Conservation (phyloP, 2,329 filamentous ascomycete species). For the Pyricularia pennisetigena region DNA sequence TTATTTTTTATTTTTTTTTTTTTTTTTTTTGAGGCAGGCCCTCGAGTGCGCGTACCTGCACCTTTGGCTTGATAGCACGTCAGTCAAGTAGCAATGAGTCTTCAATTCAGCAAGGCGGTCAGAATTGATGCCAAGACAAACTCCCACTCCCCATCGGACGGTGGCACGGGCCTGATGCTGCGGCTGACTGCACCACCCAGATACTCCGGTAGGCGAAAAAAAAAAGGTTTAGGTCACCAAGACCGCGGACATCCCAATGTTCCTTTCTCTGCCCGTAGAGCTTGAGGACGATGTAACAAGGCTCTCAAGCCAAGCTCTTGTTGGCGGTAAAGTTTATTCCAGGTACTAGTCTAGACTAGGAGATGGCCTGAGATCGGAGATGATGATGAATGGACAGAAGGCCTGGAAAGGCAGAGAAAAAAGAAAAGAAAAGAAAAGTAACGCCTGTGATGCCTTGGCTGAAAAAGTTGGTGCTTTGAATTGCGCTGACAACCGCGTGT, state of each 20-base stretch:
- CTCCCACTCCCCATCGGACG: not conserved
- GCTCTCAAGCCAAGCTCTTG: not conserved
- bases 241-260: not conserved
- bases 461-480: not conserved
- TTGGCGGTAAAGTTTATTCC: not conserved
- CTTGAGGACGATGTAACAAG: not conserved
- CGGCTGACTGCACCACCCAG: not conserved
- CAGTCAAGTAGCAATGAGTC: not conserved
- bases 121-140: not conserved
- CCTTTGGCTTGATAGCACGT: not conserved
- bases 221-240: not conserved
- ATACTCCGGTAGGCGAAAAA: not conserved
- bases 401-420: not conserved
- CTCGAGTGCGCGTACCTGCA: conserved; percentile 7
- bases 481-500: not conserved
- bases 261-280: not conserved
- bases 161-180: not conserved
- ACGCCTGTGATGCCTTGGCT: not conserved
- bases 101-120: not conserved
- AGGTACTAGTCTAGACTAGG: not conserved
- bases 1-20: not conserved
- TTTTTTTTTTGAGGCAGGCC: not conserved
- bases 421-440: not conserved
- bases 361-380: not conserved
- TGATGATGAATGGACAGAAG: not conserved